Conservation (phyloP, 768 basidiomycete genomes). For the Mycena galericulata region DNA sequence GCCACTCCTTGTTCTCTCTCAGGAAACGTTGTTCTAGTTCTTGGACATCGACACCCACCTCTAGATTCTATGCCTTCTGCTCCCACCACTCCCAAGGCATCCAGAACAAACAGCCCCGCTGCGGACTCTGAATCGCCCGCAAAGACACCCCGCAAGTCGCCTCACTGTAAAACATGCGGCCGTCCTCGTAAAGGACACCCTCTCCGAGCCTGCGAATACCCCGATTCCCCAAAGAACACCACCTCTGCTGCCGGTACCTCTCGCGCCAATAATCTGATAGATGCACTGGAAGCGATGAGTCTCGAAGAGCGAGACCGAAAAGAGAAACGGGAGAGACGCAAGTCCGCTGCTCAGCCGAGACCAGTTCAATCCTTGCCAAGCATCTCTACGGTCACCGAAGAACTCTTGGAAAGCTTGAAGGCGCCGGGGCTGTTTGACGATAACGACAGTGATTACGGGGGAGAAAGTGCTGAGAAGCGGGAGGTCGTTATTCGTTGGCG, state of each 20-base stretch:
- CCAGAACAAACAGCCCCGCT: not conserved
- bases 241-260: not conserved
- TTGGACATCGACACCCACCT: not conserved
- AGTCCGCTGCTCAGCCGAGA: slow-evolving; percentile 6
- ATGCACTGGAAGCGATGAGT: slow-evolving; percentile 12
- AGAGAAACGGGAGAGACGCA: slow-evolving; percentile 30
- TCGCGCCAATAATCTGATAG: slow-evolving; percentile 2
- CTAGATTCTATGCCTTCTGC: slow-evolving; percentile 18
- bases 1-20: slow-evolving; percentile 3
- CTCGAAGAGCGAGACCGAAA: slow-evolving; percentile 29
- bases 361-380: slow-evolving; percentile 26
- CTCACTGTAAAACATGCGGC: slow-evolving; percentile 36
- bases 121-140: slow-evolving; percentile 11
- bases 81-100: slow-evolving; percentile 16
- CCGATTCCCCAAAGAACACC: slow-evolving; percentile 5
- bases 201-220: slow-evolving; percentile 20
- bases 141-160: slow-evolving; percentile 30
- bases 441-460: not conserved
- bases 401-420: slow-evolving; percentile 29
- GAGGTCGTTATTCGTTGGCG: slow-evolving; percentile 27
- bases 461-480: slow-evolving; percentile 13
- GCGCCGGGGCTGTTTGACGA: slow-evolving; percentile 16
- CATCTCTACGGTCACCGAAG: slow-evolving; percentile 31
- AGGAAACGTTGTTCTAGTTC: not conserved
- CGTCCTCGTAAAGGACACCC: slow-evolving; percentile 36